Conservation (phyloP, 2,329 filamentous ascomycete species). For the Fusarium sp. region DNA sequence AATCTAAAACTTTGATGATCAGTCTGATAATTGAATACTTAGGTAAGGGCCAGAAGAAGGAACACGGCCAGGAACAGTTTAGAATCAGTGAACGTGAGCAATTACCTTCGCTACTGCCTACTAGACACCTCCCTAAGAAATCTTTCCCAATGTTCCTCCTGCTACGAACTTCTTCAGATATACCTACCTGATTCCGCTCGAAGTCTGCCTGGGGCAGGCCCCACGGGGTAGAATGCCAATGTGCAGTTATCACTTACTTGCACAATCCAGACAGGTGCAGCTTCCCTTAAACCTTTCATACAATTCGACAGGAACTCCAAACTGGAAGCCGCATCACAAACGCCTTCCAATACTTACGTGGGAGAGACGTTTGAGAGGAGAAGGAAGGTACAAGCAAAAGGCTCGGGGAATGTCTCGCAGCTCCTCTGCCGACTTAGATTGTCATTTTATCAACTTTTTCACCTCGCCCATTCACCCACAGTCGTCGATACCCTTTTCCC, state of each 20-base stretch:
- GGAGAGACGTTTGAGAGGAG: not conserved
- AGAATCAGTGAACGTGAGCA: not conserved
- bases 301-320: too few relatives aligned
- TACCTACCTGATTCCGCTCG: not conserved
- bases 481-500: not conserved
- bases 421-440: not conserved
- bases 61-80: not conserved
- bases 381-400: not conserved
- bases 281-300: not conserved
- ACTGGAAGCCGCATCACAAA: not conserved
- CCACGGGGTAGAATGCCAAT: not conserved
- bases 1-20: not conserved
- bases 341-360: not conserved
- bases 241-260: not conserved
- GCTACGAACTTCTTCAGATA: not conserved
- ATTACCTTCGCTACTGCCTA: not conserved
- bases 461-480: not conserved
- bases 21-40: not conserved
- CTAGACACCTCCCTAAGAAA: not conserved
- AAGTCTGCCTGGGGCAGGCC: not conserved
- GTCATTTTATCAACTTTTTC: not conserved
- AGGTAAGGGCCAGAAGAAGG: not conserved
- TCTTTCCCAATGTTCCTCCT: not conserved
- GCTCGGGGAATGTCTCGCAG: not conserved
- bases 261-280: not conserved